A percentile compares a stretch with the other conserved stretches of the same genome.
These are phyloP conservation scores for Excoecaria agallocha DNA, from an alignment of 345 rosid species.

Conservation along the genomic window DNA sequence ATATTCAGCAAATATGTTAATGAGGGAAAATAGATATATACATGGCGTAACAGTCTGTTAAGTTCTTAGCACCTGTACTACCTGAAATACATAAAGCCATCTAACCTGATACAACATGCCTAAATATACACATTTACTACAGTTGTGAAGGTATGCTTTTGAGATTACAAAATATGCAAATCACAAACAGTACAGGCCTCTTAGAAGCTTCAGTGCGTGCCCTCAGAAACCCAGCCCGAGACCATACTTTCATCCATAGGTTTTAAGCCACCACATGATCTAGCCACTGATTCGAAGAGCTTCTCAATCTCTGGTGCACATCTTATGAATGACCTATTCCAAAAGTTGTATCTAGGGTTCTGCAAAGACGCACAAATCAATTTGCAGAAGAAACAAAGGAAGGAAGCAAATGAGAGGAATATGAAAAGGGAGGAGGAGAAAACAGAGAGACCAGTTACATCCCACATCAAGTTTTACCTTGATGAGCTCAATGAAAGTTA, in stretches of 20 bases:
- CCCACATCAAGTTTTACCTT: constrained; percentile 41
- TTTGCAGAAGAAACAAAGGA: not conserved
- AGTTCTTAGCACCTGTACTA: not conserved
- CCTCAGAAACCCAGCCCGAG: constrained; percentile 59
- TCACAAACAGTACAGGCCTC: not conserved
- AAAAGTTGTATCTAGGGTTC: constrained; percentile 84
- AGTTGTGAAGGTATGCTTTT: not conserved
- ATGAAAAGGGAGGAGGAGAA: not conserved
- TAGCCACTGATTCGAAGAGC: constrained; percentile 77
- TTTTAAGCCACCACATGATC: constrained; percentile 77
- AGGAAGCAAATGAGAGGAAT: not conserved
- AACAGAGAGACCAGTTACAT: not conserved
- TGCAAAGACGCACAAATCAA: constrained; percentile 18
- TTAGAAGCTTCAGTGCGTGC: constrained; percentile 16
- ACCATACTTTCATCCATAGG: constrained; percentile 77
- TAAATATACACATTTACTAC: not conserved
- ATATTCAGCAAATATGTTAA: too few relatives aligned
- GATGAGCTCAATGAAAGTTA: constrained; percentile 95
- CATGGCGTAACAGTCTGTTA: too few relatives aligned
- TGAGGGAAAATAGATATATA: too few relatives aligned
- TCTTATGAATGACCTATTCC: constrained; percentile 73
- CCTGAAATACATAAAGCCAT: not conserved
- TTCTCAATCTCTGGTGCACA: constrained; percentile 93
- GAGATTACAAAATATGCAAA: not conserved
- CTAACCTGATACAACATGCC: not conserved